Percentiles rank a stretch among this genome's conserved stretches.
Evolutionary conservation across 1,284 basidiomycete species (phyloP).

Genomic region (Rhodotorula sp.): DNA sequence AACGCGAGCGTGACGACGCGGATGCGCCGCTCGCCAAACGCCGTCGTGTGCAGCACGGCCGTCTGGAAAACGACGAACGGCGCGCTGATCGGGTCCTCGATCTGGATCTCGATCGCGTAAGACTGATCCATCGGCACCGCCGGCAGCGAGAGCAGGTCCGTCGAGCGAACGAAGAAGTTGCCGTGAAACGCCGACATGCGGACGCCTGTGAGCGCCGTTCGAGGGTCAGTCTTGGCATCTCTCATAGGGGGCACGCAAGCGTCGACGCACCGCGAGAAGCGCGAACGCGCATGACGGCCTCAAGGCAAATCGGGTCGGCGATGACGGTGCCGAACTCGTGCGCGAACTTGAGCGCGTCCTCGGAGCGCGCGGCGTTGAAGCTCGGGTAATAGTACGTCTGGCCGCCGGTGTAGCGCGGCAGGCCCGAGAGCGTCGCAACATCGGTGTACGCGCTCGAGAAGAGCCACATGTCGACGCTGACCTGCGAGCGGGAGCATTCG

Average conservation of each 20-base stretch:
- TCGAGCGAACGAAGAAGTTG: slow-evolving; percentile 98
- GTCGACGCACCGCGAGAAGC: slow-evolving; percentile 74
- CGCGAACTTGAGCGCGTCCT: slow-evolving; percentile 97
- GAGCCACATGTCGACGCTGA: slow-evolving; percentile 99
- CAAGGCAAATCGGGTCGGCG: slow-evolving; percentile 91
- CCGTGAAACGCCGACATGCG: slow-evolving; percentile 98
- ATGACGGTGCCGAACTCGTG: slow-evolving; percentile 94
- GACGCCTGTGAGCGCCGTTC: slow-evolving; percentile 60
- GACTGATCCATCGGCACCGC: slow-evolving; percentile 95
- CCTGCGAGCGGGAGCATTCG: slow-evolving; percentile 94
- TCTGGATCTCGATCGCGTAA: slow-evolving; percentile 94
- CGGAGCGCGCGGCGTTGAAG: slow-evolving; percentile 89
- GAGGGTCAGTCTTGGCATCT: not conserved
- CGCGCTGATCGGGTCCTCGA: slow-evolving; percentile 90
- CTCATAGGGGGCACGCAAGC: not conserved
- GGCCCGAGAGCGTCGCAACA: slow-evolving; percentile 84
- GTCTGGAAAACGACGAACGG: slow-evolving; percentile 96
- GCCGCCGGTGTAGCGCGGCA: slow-evolving; percentile 97
- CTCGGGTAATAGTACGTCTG: slow-evolving; percentile 98
- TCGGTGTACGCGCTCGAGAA: slow-evolving; percentile 93
- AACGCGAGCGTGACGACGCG: slow-evolving; percentile 91
- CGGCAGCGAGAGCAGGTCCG: slow-evolving; percentile 93
- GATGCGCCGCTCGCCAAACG: slow-evolving; percentile 92
- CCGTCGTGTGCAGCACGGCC: slow-evolving; percentile 93
- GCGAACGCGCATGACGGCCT: slow-evolving; percentile 96